Percentiles rank a stretch among this genome's conserved stretches.
phyloP scores from a whole-genome alignment of 192 early-diverging fungal genomes.

The Umbelopsis sp. region DNA sequence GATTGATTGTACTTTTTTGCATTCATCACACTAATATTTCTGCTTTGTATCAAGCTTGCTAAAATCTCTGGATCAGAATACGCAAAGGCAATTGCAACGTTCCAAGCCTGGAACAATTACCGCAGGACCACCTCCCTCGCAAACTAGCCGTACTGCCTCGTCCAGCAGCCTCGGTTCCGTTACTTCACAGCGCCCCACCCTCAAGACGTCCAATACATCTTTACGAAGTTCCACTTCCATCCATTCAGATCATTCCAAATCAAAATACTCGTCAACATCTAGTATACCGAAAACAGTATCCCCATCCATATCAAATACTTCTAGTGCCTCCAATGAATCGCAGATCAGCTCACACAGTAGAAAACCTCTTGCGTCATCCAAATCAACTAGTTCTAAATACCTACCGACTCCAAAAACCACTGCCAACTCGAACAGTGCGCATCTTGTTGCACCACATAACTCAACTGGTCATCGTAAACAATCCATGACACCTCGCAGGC shows the following conservation, averaged over 20 bases:
- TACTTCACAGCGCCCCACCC: not conserved
- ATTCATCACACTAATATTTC: too few species aligned
- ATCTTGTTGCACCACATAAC: not conserved
- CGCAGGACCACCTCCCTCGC: not conserved
- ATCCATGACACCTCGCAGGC: not conserved
- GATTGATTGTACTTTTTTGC: too few species aligned
- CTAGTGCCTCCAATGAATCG: slow-evolving; percentile 9
- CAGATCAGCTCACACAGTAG: slow-evolving; percentile 1
- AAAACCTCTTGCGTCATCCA: not conserved
- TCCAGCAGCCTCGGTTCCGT: slow-evolving; percentile 1
- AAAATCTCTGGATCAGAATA: not conserved
- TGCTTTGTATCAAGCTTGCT: slow-evolving; percentile 1
- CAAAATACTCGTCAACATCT: not conserved
- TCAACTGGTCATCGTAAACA: not conserved
- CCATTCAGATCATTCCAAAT: slow-evolving; percentile 16
- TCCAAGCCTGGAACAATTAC: not conserved
- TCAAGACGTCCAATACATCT: slow-evolving; percentile 9
- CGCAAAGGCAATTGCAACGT: slow-evolving; percentile 6
- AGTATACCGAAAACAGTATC: slow-evolving; percentile 8
- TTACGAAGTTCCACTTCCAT: slow-evolving; percentile 1
- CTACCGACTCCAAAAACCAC: not conserved
- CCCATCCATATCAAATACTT: slow-evolving; percentile 19
- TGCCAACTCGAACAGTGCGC: not conserved
- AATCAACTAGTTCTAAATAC: not conserved
- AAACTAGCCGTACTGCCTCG: slow-evolving; percentile 8